Conservation (phyloP, 305 asterid species). For the Solanum hybrid region DNA sequence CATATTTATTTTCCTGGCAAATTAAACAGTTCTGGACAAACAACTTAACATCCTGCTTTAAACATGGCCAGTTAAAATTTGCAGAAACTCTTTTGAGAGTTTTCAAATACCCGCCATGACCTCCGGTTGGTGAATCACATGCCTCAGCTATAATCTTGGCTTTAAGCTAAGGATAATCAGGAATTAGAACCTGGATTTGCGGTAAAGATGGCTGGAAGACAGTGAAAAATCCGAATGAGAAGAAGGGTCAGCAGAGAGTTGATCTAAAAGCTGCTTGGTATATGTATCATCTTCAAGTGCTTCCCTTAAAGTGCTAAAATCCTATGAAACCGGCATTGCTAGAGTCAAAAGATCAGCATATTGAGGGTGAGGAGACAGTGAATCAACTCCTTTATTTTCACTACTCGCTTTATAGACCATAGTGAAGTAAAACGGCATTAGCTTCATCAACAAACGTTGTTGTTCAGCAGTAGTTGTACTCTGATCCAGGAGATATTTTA, state of each 20-base stretch:
- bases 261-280: neutral
- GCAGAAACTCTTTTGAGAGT: neutral
- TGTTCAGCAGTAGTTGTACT: neutral
- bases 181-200: neutral
- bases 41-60: neutral
- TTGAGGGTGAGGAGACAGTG: neutral
- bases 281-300: neutral
- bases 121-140: neutral
- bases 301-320: neutral
- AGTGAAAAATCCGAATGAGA: neutral
- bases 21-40: neutral
- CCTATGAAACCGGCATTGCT: neutral
- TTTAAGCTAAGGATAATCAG: neutral
- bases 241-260: neutral
- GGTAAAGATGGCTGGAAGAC: neutral
- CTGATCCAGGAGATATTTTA: neutral
- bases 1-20: neutral
- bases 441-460: neutral
- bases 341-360: neutral
- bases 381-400: neutral
- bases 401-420: neutral
- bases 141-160: neutral
- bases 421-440: neutral
- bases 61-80: neutral
- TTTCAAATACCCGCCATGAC: neutral